Evolutionary conservation across 805 yeast species (phyloP).

Genomic region (Candida quercuum): DNA sequence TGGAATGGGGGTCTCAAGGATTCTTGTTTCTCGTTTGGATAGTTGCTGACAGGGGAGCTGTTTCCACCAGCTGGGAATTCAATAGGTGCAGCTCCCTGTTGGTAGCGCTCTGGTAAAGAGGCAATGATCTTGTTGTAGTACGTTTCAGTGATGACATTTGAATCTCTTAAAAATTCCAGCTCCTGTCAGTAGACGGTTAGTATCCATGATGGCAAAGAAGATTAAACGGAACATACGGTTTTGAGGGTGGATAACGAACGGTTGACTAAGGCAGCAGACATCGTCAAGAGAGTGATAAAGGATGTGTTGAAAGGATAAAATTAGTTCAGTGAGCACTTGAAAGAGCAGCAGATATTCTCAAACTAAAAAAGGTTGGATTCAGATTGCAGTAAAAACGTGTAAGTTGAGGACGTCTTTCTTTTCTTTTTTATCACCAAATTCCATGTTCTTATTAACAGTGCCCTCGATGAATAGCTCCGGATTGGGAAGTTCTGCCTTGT

Average conservation of each 20-base stretch:
- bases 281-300: constrained; percentile 15
- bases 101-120: constrained; percentile 54
- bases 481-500: too few species aligned
- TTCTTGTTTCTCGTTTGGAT: constrained; percentile 1
- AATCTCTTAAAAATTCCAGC: constrained; percentile 71
- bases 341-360: too few species aligned
- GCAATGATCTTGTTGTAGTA: constrained; percentile 45
- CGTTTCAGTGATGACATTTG: constrained; percentile 59
- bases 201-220: too few species aligned
- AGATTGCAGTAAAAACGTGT: too few species aligned
- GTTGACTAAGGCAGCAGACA: constrained; percentile 58
- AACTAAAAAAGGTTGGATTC: too few species aligned
- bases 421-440: too few species aligned
- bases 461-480: too few species aligned
- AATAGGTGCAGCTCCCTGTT: constrained; percentile 45
- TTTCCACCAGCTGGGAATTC: constrained; percentile 23
- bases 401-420: too few species aligned
- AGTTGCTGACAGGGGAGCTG: constrained; percentile 7
- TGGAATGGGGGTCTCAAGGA: constrained; percentile 16
- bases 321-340: constrained; percentile 13
- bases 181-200: too few species aligned
- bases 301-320: not conserved
- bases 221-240: constrained; percentile 31
- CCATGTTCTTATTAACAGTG: too few species aligned
- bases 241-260: constrained; percentile 72